Base-by-base conservation (phyloP, 1,139 yeast genomes). In the Yamadazyma dushanensis region DNA sequence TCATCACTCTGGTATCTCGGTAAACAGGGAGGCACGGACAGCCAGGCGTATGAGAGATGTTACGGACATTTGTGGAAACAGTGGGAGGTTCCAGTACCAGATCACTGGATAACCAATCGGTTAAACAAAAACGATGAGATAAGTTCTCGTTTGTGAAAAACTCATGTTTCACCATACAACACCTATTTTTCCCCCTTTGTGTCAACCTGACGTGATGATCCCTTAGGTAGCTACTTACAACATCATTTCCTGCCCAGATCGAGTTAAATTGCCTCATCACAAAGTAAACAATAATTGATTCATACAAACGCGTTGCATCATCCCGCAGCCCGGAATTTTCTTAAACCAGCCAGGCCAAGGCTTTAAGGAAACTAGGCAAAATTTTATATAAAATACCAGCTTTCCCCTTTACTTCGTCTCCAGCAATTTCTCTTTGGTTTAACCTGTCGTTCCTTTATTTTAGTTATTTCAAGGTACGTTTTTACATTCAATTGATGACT, bases 401-500 rank as follows among this genome's bases (percentile, higher is more conserved):
- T 8, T 11, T 17, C 36, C 39, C 36, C 18, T 8, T 30, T 33
- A 27, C 26, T 17, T 15, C 10, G 21, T 24, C 29, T 28, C 32
- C 32, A 29, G 17, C 13, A 16, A 14, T 27, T 34, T 35, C 16
- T 36, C 40, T 45, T 35, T 47, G 46, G 51, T 47, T 47, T 47
- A 47, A 47, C 51, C 51, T 47, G 51, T 47, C 51, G 32, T 46
- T 47, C 51, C 51, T 47, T 47, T 44, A 38, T 26, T 26, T 17
- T 26, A 19, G 21, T 26, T 26, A 26, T 6, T 8, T 26, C 21
- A 26, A 17, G 29, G 29, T 26, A 17, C n/a, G 29, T 16, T 6
- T 10, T 19, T 19, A 19, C 9, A 19, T 7, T 9, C 21, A 19
- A 19, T 19, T 19, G 21, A 19, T 19, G 9, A 19, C 8, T 9